These are phyloP conservation scores for Xylaria palmicola DNA, from an alignment of 495 filamentous ascomycete species.

Conservation along the genomic window DNA sequence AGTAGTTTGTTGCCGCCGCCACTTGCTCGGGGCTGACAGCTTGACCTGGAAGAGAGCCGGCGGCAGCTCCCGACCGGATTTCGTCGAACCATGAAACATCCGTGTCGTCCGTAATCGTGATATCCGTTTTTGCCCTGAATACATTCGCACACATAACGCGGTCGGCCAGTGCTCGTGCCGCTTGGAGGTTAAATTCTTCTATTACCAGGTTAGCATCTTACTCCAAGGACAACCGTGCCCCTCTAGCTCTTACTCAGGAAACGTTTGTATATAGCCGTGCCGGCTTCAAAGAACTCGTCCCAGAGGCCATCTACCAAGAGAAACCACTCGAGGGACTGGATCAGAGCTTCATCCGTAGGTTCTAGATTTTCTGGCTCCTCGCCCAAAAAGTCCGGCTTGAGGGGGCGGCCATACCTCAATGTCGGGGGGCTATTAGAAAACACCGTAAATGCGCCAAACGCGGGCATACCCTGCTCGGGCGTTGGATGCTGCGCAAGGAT, in stretches of 20 bases:
- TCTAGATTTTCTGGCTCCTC: slow-evolving; percentile 52
- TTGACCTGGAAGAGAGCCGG: slow-evolving; percentile 35
- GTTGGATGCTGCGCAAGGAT: slow-evolving; percentile 44
- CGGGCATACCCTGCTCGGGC: slow-evolving; percentile 23
- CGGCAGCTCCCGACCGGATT: slow-evolving; percentile 33
- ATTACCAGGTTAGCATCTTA: slow-evolving; percentile 25
- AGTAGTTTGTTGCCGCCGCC: slow-evolving; percentile 60
- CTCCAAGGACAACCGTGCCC: background rate
- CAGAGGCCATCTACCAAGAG: slow-evolving; percentile 68
- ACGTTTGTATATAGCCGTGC: slow-evolving; percentile 67
- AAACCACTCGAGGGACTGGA: slow-evolving; percentile 84
- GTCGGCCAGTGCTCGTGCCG: slow-evolving; percentile 61
- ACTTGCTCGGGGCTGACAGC: slow-evolving; percentile 36
- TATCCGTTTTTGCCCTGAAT: slow-evolving; percentile 39
- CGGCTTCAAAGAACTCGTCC: slow-evolving; percentile 65
- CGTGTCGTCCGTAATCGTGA: slow-evolving; percentile 28
- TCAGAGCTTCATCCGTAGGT: slow-evolving; percentile 65
- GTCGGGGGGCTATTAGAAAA: slow-evolving; percentile 43
- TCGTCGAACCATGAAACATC: slow-evolving; percentile 44
- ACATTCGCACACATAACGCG: slow-evolving; percentile 44
- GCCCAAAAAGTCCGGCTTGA: slow-evolving; percentile 66
- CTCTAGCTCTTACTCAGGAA: slow-evolving; percentile 60
- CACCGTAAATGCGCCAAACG: slow-evolving; percentile 48
- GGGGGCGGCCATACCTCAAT: slow-evolving; percentile 46
- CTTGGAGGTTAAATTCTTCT: slow-evolving; percentile 58